Conservation (phyloP, 768 basidiomycete species). For the Neoboletus subvelutipes region DNA sequence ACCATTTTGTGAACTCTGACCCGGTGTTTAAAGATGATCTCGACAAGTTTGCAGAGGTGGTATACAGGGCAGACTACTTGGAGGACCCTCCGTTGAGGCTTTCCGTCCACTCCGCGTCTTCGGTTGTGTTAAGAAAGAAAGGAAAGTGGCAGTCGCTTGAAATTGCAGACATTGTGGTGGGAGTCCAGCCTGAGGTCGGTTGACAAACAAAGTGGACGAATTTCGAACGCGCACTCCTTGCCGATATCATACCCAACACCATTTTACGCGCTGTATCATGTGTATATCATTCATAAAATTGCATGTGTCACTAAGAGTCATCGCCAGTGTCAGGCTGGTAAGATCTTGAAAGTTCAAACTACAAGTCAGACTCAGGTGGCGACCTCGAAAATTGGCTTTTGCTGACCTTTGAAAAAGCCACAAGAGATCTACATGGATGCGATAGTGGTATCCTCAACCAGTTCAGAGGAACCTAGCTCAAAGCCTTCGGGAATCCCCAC, state of each 20-base stretch:
- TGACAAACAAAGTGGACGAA: too few species aligned
- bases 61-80: conserved; percentile 7
- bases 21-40: conserved; percentile 13
- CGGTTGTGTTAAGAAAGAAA: background rate
- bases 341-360: background rate
- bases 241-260: background rate
- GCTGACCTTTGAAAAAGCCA: background rate
- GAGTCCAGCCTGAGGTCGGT: background rate
- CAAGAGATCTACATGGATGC: background rate
- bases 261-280: background rate
- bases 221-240: too few species aligned
- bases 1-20: background rate
- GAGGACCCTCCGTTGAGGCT: conserved; percentile 19
- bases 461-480: background rate
- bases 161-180: conserved; percentile 11
- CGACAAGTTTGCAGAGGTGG: conserved; percentile 13
- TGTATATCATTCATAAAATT: background rate
- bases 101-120: background rate
- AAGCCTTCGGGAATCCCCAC: background rate
- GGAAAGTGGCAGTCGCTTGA: conserved; percentile 7
- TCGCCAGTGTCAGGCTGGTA: too few species aligned
- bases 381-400: background rate
- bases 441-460: background rate
- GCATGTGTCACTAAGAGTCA: background rate
- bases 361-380: background rate